A percentile compares a stretch with the other conserved stretches of the same genome.
Conservation (phyloP, 352 stramenopile species). For the Globisporangium sylvaticum region DNA sequence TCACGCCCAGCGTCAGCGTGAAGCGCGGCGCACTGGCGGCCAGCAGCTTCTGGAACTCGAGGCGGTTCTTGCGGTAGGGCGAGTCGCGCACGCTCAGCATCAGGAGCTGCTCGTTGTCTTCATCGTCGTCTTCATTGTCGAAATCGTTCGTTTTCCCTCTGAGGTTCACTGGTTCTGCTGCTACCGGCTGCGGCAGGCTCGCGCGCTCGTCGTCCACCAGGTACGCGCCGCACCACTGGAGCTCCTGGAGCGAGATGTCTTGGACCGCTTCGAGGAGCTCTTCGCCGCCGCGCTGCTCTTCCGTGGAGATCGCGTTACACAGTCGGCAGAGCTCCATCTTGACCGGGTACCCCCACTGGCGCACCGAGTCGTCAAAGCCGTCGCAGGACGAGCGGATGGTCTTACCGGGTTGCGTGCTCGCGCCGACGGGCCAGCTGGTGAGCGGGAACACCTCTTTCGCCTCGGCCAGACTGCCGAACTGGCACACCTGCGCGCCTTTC, state of each 20-base stretch:
- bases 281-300: constrained; percentile 25
- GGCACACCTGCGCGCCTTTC: constrained; percentile 38
- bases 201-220: constrained; percentile 18
- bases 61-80: constrained; percentile 53
- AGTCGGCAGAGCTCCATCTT: constrained; percentile 51
- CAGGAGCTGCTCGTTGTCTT: neutral
- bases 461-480: constrained; percentile 32
- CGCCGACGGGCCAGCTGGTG: constrained; percentile 34
- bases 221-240: constrained; percentile 52
- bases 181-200: neutral
- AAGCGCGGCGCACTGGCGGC: constrained; percentile 1
- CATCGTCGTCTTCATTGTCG: neutral
- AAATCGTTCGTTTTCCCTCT: neutral
- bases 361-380: constrained; percentile 35
- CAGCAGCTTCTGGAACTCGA: constrained; percentile 41
- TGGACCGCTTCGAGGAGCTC: constrained; percentile 28
- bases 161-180: neutral
- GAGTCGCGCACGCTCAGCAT: constrained; percentile 23
- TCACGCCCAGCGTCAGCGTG: constrained; percentile 13
- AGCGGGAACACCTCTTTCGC: constrained; percentile 38
- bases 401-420: constrained; percentile 26
- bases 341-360: constrained; percentile 40
- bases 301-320: constrained; percentile 28
- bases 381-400: constrained; percentile 31
- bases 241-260: constrained; percentile 35